Evolutionary conservation across 2,329 filamentous ascomycete genomes (phyloP), one percentile per base, ranked within the genome.

Genomic region (Decorospora gaudefroyi): DNA sequence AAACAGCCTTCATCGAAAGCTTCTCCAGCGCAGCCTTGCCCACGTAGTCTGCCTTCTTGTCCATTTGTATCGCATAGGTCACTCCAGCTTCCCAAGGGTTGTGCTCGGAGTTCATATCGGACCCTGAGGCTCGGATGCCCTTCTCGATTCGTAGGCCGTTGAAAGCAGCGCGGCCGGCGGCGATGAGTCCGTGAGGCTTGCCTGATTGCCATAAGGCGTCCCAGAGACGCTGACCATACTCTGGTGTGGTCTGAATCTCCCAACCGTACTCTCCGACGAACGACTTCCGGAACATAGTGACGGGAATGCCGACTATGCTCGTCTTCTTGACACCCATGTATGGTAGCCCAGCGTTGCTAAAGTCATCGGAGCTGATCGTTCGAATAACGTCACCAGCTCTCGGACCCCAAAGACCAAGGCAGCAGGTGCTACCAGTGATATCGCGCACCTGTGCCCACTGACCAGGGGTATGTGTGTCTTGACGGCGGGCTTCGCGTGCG

Each of bases 331-430:
- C 72, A 1, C 71, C 69, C 48, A 80, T 76, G 41, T 80, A 78
- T 0, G 76, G 74, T 0, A 84, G 67, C 0, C 69, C 75, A 15
- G 69, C 68, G 43, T 74, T 69, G 4, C 67, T 67, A 41, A 78
- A 74, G 56, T 80, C 75, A 21, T 78, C 76, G 0, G 64, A 51
- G 51, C 69, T 77, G 44, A 79, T 63, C 0, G 60, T 56, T 4
- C 64, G 55, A 25, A 85, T 72, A 0, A 85, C 76, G 2, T 81
- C 75, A 3, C 72, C 69, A 0, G 81, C 72, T 8, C 70, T 73
- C 30, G 83, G 83, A 0, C 82, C 82, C 81, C 82, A 85, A 11
- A 85, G 76, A 0, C 82, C 82, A 13, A 85, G 73, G 46, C 78
- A 79, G 57, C 81, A 84, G 0, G 81, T 83, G 3, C 74, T 76